Evolutionary conservation across 495 filamentous ascomycete genomes (phyloP).

Genomic region (Talaromyces trachyspermus): DNA sequence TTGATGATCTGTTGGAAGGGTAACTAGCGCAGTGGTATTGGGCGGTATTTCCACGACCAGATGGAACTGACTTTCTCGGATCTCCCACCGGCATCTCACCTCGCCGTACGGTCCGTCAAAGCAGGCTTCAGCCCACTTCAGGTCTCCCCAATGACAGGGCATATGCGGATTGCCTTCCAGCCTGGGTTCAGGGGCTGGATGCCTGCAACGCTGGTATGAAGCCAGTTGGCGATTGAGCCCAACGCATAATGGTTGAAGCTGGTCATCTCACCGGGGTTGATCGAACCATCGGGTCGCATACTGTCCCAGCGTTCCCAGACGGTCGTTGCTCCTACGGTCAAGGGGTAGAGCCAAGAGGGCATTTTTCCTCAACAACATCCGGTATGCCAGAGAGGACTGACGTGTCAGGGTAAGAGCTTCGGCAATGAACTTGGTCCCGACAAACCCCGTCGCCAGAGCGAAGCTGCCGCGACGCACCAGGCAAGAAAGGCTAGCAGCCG

Average conservation of each 20-base stretch:
- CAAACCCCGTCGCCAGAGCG: constrained; percentile 47
- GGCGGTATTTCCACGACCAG: background rate
- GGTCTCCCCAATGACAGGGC: constrained; percentile 21
- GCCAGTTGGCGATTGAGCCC: constrained; percentile 32
- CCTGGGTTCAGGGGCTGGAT: constrained; percentile 18
- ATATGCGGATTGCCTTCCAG: constrained; percentile 20
- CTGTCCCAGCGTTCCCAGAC: constrained; percentile 54
- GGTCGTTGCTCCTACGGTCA: constrained; percentile 47
- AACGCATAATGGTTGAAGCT: constrained; percentile 50
- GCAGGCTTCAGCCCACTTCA: constrained; percentile 14
- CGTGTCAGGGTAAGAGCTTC: constrained; percentile 34
- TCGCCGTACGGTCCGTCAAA: constrained; percentile 22
- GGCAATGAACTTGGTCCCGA: constrained; percentile 43
- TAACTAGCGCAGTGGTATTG: background rate
- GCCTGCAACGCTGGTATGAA: constrained; percentile 21
- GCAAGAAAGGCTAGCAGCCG: constrained; percentile 25
- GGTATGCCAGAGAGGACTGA: constrained; percentile 25
- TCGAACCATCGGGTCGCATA: constrained; percentile 41
- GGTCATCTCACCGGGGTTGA: constrained; percentile 50
- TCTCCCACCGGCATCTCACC: constrained; percentile 18
- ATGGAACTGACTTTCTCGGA: constrained; percentile 1
- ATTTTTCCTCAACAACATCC: constrained; percentile 33
- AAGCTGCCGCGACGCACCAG: constrained; percentile 33
- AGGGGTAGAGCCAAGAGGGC: constrained; percentile 46
- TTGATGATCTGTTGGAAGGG: background rate